phyloP scores from a whole-genome alignment of 257 asterid genomes.

The Cynanchum wilfordii region DNA sequence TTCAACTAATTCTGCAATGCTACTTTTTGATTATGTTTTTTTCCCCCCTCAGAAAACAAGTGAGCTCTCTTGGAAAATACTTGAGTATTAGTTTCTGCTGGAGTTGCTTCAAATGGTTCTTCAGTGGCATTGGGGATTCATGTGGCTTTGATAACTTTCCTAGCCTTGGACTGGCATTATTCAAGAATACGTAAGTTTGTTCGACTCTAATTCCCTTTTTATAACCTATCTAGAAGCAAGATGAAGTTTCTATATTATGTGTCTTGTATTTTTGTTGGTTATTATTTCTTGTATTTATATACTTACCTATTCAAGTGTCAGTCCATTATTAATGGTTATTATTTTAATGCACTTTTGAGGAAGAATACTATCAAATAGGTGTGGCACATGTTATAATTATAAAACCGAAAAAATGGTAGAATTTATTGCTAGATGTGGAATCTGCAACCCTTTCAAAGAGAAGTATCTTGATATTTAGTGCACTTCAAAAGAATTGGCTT shows the following conservation, averaged over 20 bases:
- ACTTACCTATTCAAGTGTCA: not conserved
- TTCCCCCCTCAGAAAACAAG: constrained; percentile 64
- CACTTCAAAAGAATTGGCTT: not conserved
- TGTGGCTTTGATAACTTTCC: constrained; percentile 97
- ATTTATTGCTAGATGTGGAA: not conserved
- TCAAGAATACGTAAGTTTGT: constrained; percentile 65
- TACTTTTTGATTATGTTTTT: not conserved
- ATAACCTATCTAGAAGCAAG: not conserved
- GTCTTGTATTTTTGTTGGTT: not conserved
- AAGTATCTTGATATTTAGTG: not conserved
- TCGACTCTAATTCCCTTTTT: constrained; percentile 5
- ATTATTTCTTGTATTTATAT: not conserved
- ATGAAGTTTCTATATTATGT: not conserved
- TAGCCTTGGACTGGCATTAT: constrained; percentile 68
- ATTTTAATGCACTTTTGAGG: not conserved
- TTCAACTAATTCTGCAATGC: not conserved
- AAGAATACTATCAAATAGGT: not conserved
- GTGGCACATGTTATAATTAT: not conserved
- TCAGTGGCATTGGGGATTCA: constrained; percentile 89
- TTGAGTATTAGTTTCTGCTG: constrained; percentile 86
- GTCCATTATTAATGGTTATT: not conserved
- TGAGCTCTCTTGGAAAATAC: constrained; percentile 77
- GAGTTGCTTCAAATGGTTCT: constrained; percentile 98
- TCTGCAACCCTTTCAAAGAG: not conserved
- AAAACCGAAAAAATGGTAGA: not conserved